A percentile compares a stretch with the other conserved stretches of the same genome.
Conservation (phyloP, 345 rosid genomes). For the Adansonia digitata region DNA sequence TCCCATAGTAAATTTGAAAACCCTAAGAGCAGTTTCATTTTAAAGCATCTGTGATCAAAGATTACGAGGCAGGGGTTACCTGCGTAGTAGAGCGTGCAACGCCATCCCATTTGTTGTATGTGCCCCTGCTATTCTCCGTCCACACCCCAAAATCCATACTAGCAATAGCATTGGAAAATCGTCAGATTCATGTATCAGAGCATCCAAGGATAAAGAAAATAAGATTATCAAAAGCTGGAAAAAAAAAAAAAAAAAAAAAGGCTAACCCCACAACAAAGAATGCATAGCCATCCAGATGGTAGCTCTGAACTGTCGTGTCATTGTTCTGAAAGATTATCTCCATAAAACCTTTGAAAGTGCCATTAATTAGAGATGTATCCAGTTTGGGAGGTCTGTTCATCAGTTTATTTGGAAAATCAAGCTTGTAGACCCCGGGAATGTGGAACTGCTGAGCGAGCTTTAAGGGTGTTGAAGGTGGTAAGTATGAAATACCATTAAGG, state of each 20-base stretch:
- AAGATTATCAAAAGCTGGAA: slow-evolving; percentile 14
- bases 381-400: slow-evolving; percentile 71
- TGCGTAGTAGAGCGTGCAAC: slow-evolving; percentile 81
- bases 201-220: slow-evolving; percentile 10
- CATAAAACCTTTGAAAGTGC: slow-evolving; percentile 76
- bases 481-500: slow-evolving; percentile 81
- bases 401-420: slow-evolving; percentile 72
- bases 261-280: slow-evolving; percentile 90
- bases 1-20: background rate
- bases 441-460: slow-evolving; percentile 83
- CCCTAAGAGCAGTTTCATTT: background rate
- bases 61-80: slow-evolving; percentile 32
- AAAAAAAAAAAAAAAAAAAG: too few relatives aligned
- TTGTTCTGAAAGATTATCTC: slow-evolving; percentile 93
- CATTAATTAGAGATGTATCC: slow-evolving; percentile 87
- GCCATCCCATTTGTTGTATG: slow-evolving; percentile 91
- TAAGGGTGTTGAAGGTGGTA: slow-evolving; percentile 77
- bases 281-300: slow-evolving; percentile 91
- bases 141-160: slow-evolving; percentile 94
- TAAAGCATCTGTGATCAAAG: slow-evolving; percentile 5
- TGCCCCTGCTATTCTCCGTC: slow-evolving; percentile 84
- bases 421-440: slow-evolving; percentile 74
- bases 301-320: slow-evolving; percentile 64
- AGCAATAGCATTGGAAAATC: slow-evolving; percentile 15
- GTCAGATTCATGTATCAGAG: background rate